Percentiles rank a stretch among this genome's conserved stretches.
phyloP scores from a whole-genome alignment of 1,284 basidiomycete genomes.

The Vanrija pseudolonga region DNA sequence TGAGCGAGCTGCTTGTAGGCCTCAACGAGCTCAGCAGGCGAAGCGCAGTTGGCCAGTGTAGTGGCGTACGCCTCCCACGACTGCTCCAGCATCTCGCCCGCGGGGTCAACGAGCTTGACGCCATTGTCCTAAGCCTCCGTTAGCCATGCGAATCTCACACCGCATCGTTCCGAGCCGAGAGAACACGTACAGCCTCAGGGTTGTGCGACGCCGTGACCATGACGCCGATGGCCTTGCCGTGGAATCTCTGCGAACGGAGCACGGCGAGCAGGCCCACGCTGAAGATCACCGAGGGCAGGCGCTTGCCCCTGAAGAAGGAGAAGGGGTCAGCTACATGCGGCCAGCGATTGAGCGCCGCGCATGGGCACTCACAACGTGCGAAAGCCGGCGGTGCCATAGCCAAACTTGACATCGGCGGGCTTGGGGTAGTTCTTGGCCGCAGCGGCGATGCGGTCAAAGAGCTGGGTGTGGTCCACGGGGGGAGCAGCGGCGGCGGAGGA shows the following conservation, averaged over 20 bases:
- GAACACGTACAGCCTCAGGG: constrained; percentile 75
- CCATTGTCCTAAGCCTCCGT: constrained; percentile 79
- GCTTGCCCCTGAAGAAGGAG: constrained; percentile 58
- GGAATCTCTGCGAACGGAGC: constrained; percentile 81
- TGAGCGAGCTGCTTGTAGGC: constrained; percentile 65
- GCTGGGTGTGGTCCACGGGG: constrained; percentile 20
- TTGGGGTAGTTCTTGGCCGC: constrained; percentile 50
- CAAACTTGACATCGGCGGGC: constrained; percentile 55
- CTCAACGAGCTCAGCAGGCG: constrained; percentile 67
- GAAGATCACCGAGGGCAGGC: constrained; percentile 89
- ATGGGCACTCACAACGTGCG: constrained; percentile 71
- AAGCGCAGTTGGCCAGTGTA: constrained; percentile 76
- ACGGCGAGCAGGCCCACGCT: constrained; percentile 87
- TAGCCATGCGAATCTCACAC: constrained; percentile 1
- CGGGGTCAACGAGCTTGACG: constrained; percentile 94
- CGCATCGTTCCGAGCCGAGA: not conserved
- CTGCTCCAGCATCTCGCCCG: constrained; percentile 98
- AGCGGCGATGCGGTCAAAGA: constrained; percentile 34
- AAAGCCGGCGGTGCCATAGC: constrained; percentile 95
- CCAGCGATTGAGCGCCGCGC: not conserved
- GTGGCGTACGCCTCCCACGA: constrained; percentile 93
- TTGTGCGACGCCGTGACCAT: constrained; percentile 99
- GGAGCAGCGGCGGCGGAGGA: constrained; percentile 15
- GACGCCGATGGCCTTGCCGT: constrained; percentile 88
- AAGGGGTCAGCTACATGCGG: not conserved